Percentiles rank a stretch among this genome's conserved stretches.
These are phyloP conservation scores for Eutypella sp. DNA, from an alignment of 2,329 filamentous ascomycete genomes.

Conservation along the genomic window DNA sequence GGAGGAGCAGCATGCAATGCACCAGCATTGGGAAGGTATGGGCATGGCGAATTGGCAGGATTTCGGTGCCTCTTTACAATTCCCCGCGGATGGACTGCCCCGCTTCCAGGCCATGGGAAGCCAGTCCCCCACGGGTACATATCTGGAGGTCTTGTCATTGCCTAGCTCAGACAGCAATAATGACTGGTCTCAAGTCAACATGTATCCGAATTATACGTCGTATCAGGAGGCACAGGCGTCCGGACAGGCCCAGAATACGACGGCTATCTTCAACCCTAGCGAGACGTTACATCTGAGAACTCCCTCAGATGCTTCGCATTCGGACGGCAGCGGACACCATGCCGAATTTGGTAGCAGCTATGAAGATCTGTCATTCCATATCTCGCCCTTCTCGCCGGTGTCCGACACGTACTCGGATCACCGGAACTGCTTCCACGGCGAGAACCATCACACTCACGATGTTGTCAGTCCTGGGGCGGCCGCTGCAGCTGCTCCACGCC, in stretches of 20 bases:
- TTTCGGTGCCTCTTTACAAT: slow-evolving; percentile 60
- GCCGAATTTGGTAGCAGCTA: slow-evolving; percentile 70
- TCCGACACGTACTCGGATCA: slow-evolving; percentile 72
- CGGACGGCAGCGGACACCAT: slow-evolving; percentile 58
- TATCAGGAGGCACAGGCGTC: slow-evolving; percentile 48
- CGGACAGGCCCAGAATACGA: slow-evolving; percentile 45
- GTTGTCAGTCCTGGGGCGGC: slow-evolving; percentile 63
- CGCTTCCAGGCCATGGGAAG: slow-evolving; percentile 44
- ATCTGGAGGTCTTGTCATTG: slow-evolving; percentile 80
- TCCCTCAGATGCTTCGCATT: slow-evolving; percentile 77
- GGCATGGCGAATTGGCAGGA: slow-evolving; percentile 76
- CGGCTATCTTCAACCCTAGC: slow-evolving; percentile 83
- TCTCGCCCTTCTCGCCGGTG: slow-evolving; percentile 75
- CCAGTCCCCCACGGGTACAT: slow-evolving; percentile 72
- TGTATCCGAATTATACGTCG: slow-evolving; percentile 66
- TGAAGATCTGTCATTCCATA: slow-evolving; percentile 71
- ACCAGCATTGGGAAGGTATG: slow-evolving; percentile 48
- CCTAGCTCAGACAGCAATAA: slow-evolving; percentile 77
- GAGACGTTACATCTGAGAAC: slow-evolving; percentile 86
- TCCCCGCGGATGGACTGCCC: slow-evolving; percentile 36
- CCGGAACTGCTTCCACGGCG: slow-evolving; percentile 58
- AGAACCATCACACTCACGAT: slow-evolving; percentile 47
- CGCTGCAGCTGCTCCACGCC: too few species aligned
- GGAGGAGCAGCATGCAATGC: slow-evolving; percentile 53
- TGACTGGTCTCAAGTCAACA: slow-evolving; percentile 79